Evolutionary conservation across 495 filamentous ascomycete species (phyloP), one percentile per base, ranked within the genome.

Genomic region (Rhypophila decipiens): DNA sequence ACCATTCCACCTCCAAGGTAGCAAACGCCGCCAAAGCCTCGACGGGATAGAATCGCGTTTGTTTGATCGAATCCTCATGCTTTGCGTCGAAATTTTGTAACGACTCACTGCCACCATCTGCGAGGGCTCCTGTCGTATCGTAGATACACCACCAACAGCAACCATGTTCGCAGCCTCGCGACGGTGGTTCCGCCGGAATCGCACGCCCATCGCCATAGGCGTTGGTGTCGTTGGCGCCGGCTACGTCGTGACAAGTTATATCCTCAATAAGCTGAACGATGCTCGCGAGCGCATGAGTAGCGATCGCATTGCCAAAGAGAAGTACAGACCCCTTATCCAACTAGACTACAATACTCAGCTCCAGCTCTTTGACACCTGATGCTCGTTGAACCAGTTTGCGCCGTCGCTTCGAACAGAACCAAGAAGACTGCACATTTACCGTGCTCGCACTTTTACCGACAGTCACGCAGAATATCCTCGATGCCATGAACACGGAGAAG

Each of bases 351-450:
- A n/a, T n/a, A n/a, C n/a, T n/a, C n/a, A n/a, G n/a, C n/a, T n/a
- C n/a, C n/a, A n/a, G n/a, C n/a, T n/a, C n/a, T n/a, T n/a, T n/a
- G n/a, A n/a, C n/a, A n/a, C n/a, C n/a, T n/a, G n/a, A n/a, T n/a
- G n/a, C 13, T 7, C 7, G 27, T 31, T 31, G 13, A 50, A n/a
- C n/a, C n/a, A 97, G 93, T 68, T 75, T 98, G 53, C 87, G 90
- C 39, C 85, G 93, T 46, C 84, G 93, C 54, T 98, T 98, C 72
- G 87, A 96, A 64, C 93, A 97, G 64, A 97, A 98, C 60, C 93
- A 98, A 57, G 91, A 95, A 62, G 94, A 97, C 67, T 98, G 93
- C 66, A 95, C 90, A 39, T 95, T 88, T 64, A 98, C 93, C n/a
- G 88, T 97, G 20, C 83, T 96, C 13, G 93, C 88, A n/a, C 75